Conservation (phyloP, 495 filamentous ascomycete genomes). For the Trichoderma parareesei region DNA sequence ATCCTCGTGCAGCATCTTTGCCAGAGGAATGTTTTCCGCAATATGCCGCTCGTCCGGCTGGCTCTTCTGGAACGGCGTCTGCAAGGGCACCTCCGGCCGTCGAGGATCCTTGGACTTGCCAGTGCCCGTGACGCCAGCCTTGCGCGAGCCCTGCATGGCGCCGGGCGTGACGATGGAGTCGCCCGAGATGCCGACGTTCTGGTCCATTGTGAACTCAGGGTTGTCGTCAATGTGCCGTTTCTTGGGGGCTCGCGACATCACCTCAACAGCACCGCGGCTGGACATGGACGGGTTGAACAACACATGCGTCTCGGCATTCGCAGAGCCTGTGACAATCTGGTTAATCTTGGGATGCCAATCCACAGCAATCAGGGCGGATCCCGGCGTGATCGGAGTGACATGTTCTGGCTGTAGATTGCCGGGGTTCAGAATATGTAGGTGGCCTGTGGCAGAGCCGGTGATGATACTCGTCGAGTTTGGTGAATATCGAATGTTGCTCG, state of each 20-base stretch:
- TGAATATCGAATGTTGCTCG: conserved; percentile 81
- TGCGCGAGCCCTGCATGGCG: conserved; percentile 33
- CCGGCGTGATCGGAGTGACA: conserved; percentile 75
- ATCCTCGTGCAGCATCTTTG: conserved; percentile 95
- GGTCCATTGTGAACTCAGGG: conserved; percentile 72
- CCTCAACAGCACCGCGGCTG: conserved; percentile 67
- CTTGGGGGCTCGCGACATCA: conserved; percentile 91
- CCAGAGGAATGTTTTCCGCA: conserved; percentile 76
- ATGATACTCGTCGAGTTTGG: conserved; percentile 74
- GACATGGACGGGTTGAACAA: conserved; percentile 85
- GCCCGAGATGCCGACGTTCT: conserved; percentile 67
- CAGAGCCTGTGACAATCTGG: conserved; percentile 90
- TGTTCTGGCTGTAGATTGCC: conserved; percentile 79
- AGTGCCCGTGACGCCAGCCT: conserved; percentile 64
- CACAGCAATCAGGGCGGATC: conserved; percentile 71
- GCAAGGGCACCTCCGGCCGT: conserved; percentile 70
- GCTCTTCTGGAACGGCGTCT: conserved; percentile 85
- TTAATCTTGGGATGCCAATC: conserved; percentile 92
- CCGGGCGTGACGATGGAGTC: conserved; percentile 70
- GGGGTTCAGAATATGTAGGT: conserved; percentile 88
- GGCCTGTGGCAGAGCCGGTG: conserved; percentile 77
- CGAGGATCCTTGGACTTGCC: conserved; percentile 71
- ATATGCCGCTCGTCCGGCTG: conserved; percentile 89
- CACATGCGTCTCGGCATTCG: conserved; percentile 78
- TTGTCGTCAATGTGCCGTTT: conserved; percentile 93